Conservation (phyloP, 176 grass and related monocot genomes). For the Stipa capillata region DNA sequence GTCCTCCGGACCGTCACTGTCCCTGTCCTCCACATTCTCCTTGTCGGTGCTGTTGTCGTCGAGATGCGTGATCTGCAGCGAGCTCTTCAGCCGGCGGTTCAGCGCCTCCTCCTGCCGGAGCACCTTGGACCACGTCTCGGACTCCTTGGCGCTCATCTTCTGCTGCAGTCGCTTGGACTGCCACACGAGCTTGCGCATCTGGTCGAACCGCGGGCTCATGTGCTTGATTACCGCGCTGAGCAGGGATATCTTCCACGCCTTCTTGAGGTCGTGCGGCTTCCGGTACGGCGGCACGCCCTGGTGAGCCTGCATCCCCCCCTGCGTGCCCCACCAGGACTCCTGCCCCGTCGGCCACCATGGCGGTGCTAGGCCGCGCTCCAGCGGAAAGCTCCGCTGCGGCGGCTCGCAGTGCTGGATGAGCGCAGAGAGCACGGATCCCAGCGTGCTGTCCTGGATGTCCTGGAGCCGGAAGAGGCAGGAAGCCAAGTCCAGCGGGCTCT, state of each 20-base stretch:
- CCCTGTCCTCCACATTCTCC: not conserved
- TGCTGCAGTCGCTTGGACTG: slow-evolving; percentile 51
- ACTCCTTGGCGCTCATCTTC: slow-evolving; percentile 57
- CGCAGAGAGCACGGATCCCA: no score
- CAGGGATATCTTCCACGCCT: no score
- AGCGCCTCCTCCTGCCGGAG: slow-evolving; percentile 44
- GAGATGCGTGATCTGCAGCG: slow-evolving; percentile 2
- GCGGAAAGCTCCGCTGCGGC: slow-evolving; percentile 54
- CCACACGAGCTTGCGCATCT: slow-evolving; percentile 52
- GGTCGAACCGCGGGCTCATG: slow-evolving; percentile 49
- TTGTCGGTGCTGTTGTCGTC: not conserved
- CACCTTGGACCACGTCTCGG: no score
- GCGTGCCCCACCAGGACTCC: no score
- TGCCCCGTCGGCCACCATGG: no score
- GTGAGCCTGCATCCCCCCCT: slow-evolving; percentile 33
- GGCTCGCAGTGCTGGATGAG: no score
- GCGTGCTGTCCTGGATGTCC: no score
- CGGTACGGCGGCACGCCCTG: slow-evolving; percentile 55
- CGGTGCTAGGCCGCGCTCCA: slow-evolving; percentile 39
- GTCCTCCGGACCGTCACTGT: not conserved
- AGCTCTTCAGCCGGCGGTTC: not conserved
- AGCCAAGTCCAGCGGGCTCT: not conserved
- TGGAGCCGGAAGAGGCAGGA: slow-evolving; percentile 28
- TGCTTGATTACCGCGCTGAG: slow-evolving; percentile 57
- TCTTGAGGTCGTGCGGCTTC: slow-evolving; percentile 72